A percentile compares a stretch with the other conserved stretches of the same genome.
phyloP scores from a whole-genome alignment of 2,329 filamentous ascomycete species.

The Cladobotryum mycophilum region DNA sequence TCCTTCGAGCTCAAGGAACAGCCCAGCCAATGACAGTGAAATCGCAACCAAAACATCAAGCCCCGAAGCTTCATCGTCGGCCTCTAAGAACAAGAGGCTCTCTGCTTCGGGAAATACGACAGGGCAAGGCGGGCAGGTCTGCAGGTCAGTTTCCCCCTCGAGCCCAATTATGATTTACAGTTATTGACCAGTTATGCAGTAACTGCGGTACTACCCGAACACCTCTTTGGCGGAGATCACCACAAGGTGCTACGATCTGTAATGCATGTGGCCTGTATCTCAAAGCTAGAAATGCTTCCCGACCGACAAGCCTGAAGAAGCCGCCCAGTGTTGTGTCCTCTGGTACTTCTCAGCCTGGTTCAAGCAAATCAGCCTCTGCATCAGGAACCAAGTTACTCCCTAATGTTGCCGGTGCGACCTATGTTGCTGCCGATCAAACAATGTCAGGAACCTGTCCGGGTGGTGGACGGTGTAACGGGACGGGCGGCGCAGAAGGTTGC shows the following conservation, averaged over 20 bases:
- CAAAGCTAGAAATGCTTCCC: conserved; percentile 85
- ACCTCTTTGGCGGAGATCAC: conserved; percentile 89
- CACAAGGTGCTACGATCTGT: conserved; percentile 89
- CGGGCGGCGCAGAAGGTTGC: conserved; percentile 89
- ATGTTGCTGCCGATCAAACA: conserved; percentile 70
- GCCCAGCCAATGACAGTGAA: conserved; percentile 17
- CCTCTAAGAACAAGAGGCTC: conserved; percentile 12
- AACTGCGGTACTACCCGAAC: conserved; percentile 94
- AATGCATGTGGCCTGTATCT: conserved; percentile 95
- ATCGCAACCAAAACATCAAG: conserved; percentile 24
- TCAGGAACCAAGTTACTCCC: conserved; percentile 35
- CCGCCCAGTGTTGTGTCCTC: conserved; percentile 48
- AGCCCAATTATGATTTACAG: background rate
- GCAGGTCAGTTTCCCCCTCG: conserved; percentile 51
- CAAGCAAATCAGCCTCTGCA: conserved; percentile 32
- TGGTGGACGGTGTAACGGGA: conserved; percentile 91
- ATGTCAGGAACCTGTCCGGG: conserved; percentile 87
- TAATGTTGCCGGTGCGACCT: conserved; percentile 53
- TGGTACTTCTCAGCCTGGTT: conserved; percentile 36
- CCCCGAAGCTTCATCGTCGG: conserved; percentile 18
- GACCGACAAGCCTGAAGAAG: conserved; percentile 85
- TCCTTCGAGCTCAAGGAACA: conserved; percentile 23
- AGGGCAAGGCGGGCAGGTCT: conserved; percentile 56
- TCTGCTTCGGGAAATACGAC: conserved; percentile 12
- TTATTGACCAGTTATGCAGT: conserved; percentile 40